Base-by-base conservation (phyloP, 805 yeast genomes). In the Suhomyces prunicola region DNA sequence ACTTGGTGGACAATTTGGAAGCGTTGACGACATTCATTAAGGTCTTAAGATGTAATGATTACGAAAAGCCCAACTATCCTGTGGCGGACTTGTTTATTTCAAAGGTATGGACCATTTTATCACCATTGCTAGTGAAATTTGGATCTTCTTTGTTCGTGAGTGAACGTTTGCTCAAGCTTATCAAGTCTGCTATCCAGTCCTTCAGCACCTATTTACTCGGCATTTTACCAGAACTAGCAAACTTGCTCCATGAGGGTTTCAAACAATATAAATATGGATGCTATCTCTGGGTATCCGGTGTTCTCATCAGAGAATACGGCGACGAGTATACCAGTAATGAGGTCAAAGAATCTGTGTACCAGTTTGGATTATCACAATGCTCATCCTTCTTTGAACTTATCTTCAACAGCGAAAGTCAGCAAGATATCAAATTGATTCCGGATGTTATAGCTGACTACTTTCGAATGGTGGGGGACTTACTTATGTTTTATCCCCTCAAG, bases 281-380 rank as follows among this genome's bases (percentile, higher is more conserved):
- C 66, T 91, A 87, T 64, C 71, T 92, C 52, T 92, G 96, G 94
- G 93, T 89, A 12, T 86, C 96, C 2, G 97, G 97, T 7, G 78
- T 87, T 8, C 73, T 91, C 26, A 83, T 88, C 50, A 82, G 88
- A 52, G 60, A 89, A 55, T 92, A 78, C 68, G 83, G 85, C 29
- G 86, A 84, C 58, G 83, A 79, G 46, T 79, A 74, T 53, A 50
- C 63, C 33, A 68, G 71, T n/a, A 77, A 66, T 7, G 77, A 73
- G 3, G 71, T 84, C 19, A 82, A 81, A 57, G 77, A 76, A 27
- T 80, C 88, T 2, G 84, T 88, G 17, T 90, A 90, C 86, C 75
- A 79, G 50, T 90, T 91, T 70, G 86, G 92, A 0, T 67, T 83
- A 54, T 80, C 84, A 48, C 96, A 89, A 67, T 74, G 85, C 54